Evolutionary conservation across 2,329 filamentous ascomycete genomes (phyloP), one percentile per base, ranked within the genome.

Genomic region (Penicillium olsonii): DNA sequence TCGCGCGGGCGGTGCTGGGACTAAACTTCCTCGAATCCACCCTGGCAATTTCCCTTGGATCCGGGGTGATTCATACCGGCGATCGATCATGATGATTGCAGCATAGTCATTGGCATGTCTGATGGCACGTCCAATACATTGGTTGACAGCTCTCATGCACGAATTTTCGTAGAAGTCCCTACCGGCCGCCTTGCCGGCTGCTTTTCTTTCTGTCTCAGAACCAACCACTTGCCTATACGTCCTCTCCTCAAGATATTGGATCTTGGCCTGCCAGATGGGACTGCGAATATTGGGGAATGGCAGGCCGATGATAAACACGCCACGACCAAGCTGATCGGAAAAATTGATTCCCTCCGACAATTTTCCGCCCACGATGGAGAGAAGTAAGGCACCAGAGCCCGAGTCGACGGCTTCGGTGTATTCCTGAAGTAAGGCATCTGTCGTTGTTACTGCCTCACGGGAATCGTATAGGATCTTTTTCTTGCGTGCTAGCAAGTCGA

Each of bases 261-360:
- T 84, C 68, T 92, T 92, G 0, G 92, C 90, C 68, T 90, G 91
- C 92, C 92, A 97, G 63, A 96, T 90, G 1, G 91, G 85, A 9
- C 88, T 90, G 59, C 88, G 84, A 45, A 91, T 85, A 61, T 97
- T 99, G 0, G 94, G 91, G 60, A 95, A 99, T 0, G 94, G 94
- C 4, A 99, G 75, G 0, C 94, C 94, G 12, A 97, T 83, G n/a
- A 97, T 87, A 12, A 95, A 77, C 8, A 99, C 91, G 45, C 89
- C 92, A 20, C 94, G 85, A 1, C 94, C 94, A 0, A 99, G 83
- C 3, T 81, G 79, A 72, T 99, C 92, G 0, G 90, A 92, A 74
- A 99, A 99, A 72, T 99, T 99, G 75, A 99, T 99, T 57, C 94
- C 94, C 72, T 99, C 94, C 50, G 90, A 95, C 74, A 99, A 87